Evolutionary conservation across 2,329 filamentous ascomycete species (phyloP), one percentile per base, ranked within the genome.

Genomic region (Curvularia lunata): DNA sequence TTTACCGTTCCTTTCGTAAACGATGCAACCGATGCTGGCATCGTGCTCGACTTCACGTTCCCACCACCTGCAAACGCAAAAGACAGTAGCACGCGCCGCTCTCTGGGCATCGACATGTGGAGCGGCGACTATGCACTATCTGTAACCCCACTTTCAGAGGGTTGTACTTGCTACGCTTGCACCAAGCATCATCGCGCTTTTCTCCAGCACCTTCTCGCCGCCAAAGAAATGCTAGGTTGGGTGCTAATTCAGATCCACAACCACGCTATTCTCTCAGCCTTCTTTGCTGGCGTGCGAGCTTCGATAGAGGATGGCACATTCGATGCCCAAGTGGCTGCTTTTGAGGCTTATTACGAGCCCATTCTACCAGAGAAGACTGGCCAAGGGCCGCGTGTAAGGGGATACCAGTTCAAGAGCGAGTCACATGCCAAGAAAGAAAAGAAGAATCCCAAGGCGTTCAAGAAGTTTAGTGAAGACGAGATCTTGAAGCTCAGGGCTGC

Each of bases 161-260:
- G 77, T 16, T 99, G 95, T 75, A 67, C 78, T 49, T 99, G 95
- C 82, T 94, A 96, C 75, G 82, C 92, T 21, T 99, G 95, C 81
- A 86, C 82, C 1, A 85, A 85, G 18, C 94, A 98, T 75, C 92
- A 97, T 77, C 83, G 89, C 48, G 94, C 95, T 0, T 99, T 91
- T 76, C 72, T 99, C 34, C 89, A 92, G 64, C 95, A 99, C 75
- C 83, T 98, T 1, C 85, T 99, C 5, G 84, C 86, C 46, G 92
- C 95, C 0, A 96, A 93, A 72, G 95, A 99, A 77, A 98, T 99
- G 95, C 86, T 97, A 4, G 94, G 90, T 23, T 99, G 95, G 95
- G 91, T 89, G 0, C 83, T 99, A 7, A 82, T 99, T 7, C 94
- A 98, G 75, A 84, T 97, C 3, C 95, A 99, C 79, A 99, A 99